These are phyloP conservation scores for Neurospora cerealis DNA, from an alignment of 495 filamentous ascomycete species.

Conservation along the genomic window DNA sequence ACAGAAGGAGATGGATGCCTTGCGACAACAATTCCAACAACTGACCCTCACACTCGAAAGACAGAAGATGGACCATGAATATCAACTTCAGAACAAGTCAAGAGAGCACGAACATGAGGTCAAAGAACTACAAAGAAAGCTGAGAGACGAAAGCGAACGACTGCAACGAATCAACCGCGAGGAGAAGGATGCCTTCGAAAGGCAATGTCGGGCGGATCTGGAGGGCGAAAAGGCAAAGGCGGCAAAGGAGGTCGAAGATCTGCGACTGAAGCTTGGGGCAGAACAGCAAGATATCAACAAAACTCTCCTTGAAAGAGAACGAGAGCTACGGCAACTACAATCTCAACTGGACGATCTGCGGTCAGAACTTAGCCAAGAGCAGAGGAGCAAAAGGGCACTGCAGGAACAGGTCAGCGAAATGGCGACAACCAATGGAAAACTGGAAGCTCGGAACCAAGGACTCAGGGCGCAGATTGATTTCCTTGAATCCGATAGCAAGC, in stretches of 20 bases:
- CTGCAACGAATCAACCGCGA: constrained; percentile 22
- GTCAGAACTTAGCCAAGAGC: constrained; percentile 50
- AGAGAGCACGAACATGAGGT: constrained; percentile 21
- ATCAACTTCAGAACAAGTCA: constrained; percentile 30
- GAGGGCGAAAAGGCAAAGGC: constrained; percentile 53
- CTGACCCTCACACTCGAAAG: constrained; percentile 19
- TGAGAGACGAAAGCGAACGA: constrained; percentile 19
- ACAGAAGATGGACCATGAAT: constrained; percentile 24
- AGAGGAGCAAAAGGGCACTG: constrained; percentile 12
- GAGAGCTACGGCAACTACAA: constrained; percentile 46
- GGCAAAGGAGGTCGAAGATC: constrained; percentile 53
- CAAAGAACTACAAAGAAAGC: constrained; percentile 31
- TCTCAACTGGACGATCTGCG: constrained; percentile 43
- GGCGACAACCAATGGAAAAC: constrained; percentile 47
- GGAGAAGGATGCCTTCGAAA: constrained; percentile 36
- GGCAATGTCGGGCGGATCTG: constrained; percentile 26
- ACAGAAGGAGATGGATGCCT: constrained; percentile 47
- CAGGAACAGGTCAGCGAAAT: constrained; percentile 52
- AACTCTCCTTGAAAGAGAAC: constrained; percentile 52
- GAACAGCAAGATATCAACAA: constrained; percentile 55
- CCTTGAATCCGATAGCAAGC: constrained; percentile 77
- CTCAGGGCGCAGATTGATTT: constrained; percentile 74
- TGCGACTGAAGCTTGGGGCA: constrained; percentile 48
- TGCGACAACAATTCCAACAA: constrained; percentile 32
- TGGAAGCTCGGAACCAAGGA: constrained; percentile 66